Base-by-base conservation (phyloP, 148 eudicot genomes). In the Chenopodium album region DNA sequence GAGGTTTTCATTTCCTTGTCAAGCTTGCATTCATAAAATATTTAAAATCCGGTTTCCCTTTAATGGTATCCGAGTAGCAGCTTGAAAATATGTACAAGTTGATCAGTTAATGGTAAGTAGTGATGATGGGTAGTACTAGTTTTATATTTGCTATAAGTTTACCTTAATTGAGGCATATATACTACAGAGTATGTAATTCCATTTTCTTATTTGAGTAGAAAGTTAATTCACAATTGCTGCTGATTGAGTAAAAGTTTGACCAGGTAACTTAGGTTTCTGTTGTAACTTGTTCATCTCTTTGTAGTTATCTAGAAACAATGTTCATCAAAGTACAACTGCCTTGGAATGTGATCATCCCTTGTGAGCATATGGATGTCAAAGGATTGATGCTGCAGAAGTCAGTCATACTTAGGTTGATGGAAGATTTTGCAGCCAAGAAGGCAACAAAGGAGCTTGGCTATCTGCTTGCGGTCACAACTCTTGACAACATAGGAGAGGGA, bases 311-410 rank as follows among this genome's bases (percentile, higher is more conserved):
- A 32, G 3, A 23, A 73, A 82, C 75, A 54, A 92, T 92, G 95
- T 92, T 86, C 87, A 76, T 92, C 20, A 92, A 88, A 84, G 87
- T 84, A 16, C 88, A 86, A 68, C 72, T 89, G 46, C 77, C 89
- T 0, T 92, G 95, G 93, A 92, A 92, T 70, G 95, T 92, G 23
- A 80, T 89, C n/a, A 84, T 92, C 78, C 92, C 95, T 12, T 85
- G 90, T 68, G 91, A 91, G 28, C 84, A 77, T 59, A 85, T 90
- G 56, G 90, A 93, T 54, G 86, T 84, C 4, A 85, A 90, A 84
- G 97, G 94, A 3, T 62, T 93, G 68, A 83, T 88, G 85, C 88
- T 93, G 29, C 91, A 92, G 54, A 91, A 80, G 76, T 87, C 91
- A 5, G 88, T 92, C 3, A 75, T 91, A 20, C 74, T 88, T 9